Conservation (phyloP, 73 alveolate species). For the Paramecium biaurelia region DNA sequence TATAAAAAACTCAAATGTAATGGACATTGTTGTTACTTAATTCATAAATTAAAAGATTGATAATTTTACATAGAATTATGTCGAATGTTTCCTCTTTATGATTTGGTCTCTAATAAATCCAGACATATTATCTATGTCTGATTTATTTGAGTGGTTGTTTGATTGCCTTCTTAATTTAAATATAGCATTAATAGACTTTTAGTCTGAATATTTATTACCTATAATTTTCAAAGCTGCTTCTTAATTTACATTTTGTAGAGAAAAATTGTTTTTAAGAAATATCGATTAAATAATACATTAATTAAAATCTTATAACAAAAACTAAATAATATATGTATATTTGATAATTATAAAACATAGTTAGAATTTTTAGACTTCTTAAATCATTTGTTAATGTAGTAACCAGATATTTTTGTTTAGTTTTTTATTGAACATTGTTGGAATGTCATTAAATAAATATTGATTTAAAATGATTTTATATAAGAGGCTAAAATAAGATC, state of each 20-base stretch:
- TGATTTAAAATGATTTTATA: neutral
- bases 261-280: neutral
- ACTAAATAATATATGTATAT: neutral
- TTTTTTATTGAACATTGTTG: neutral
- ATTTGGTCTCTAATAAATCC: constrained; percentile 26
- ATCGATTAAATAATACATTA: neutral
- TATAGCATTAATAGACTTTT: neutral
- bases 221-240: neutral
- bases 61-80: neutral
- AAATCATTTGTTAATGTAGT: neutral
- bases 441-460: neutral
- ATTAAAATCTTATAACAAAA: neutral
- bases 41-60: neutral
- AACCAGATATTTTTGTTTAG: neutral
- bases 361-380: neutral
- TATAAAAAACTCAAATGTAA: neutral
- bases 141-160: neutral
- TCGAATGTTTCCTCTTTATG: neutral
- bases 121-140: neutral
- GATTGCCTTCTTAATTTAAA: neutral
- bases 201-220: neutral
- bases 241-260: neutral
- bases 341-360: neutral
- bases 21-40: neutral
- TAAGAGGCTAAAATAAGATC: neutral